Percentiles rank a stretch among this genome's conserved stretches.
Conservation (phyloP, 2,329 filamentous ascomycete genomes). For the Fonsecaea erecta region DNA sequence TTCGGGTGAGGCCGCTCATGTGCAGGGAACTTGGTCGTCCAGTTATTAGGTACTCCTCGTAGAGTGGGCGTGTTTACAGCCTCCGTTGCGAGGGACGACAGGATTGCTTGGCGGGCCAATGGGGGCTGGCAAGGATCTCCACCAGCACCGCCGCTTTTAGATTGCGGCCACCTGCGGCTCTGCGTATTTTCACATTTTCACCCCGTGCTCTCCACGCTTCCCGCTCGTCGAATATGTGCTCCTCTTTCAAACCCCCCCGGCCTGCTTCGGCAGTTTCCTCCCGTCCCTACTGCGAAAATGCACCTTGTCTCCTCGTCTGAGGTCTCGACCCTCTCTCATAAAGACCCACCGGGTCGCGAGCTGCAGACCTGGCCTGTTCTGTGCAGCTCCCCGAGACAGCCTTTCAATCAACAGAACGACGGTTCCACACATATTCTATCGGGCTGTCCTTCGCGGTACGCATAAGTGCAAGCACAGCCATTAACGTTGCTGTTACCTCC, state of each 20-base stretch:
- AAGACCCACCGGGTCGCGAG: background rate
- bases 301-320: background rate
- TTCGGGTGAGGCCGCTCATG: background rate
- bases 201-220: background rate
- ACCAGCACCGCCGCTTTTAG: background rate
- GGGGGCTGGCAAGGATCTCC: background rate
- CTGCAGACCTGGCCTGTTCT: background rate
- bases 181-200: background rate
- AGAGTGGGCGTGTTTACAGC: constrained; percentile 14
- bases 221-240: background rate
- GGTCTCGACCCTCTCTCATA: background rate
- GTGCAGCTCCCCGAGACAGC: background rate
- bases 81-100: constrained; percentile 21
- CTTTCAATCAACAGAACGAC: background rate
- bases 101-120: background rate
- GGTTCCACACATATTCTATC: background rate
- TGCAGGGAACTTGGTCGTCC: background rate
- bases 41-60: no score
- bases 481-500: background rate
- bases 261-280: background rate
- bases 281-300: background rate
- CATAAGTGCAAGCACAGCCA: background rate
- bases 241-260: background rate
- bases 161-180: background rate
- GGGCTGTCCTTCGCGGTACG: background rate